phyloP scores from a whole-genome alignment of 345 rosid species.

The Hypericum androsaemum region DNA sequence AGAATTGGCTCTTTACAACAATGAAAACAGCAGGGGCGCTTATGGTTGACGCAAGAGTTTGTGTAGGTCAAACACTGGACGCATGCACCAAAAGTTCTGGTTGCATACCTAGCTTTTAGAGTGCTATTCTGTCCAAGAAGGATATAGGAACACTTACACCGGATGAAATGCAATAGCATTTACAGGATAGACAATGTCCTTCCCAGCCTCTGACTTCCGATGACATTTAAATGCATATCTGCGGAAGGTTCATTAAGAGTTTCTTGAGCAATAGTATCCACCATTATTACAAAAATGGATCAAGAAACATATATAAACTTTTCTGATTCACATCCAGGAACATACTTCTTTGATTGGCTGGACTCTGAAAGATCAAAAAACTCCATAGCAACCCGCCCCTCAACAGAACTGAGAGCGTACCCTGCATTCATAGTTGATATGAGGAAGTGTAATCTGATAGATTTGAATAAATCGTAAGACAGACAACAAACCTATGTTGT shows the following conservation, averaged over 20 bases:
- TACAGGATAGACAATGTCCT: constrained; percentile 89
- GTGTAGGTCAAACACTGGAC: too few species aligned
- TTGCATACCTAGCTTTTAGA: not conserved
- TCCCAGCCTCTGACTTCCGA: constrained; percentile 93
- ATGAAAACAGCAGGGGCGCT: too few species aligned
- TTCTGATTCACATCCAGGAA: not conserved
- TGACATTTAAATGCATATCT: constrained; percentile 99
- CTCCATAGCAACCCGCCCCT: constrained; percentile 98
- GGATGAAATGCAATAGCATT: constrained; percentile 98
- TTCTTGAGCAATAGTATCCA: not conserved
- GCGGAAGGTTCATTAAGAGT: constrained; percentile 7
- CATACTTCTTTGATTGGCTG: constrained; percentile 91
- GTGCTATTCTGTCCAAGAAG: not conserved
- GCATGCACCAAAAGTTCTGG: too few species aligned
- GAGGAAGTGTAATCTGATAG: constrained; percentile 7
- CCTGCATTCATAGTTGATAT: constrained; percentile 36
- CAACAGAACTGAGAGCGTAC: constrained; percentile 95
- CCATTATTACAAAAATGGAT: not conserved
- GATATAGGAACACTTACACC: constrained; percentile 48
- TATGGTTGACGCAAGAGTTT: too few species aligned
- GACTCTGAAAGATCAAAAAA: constrained; percentile 88
- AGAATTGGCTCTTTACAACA: too few species aligned
- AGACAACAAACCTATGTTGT: not conserved
- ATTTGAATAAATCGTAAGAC: constrained; percentile 4
- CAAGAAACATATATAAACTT: not conserved